A percentile compares a stretch with the other conserved stretches of the same genome.
phyloP scores from a whole-genome alignment of 345 rosid genomes.

The Pugionium cornutum region DNA sequence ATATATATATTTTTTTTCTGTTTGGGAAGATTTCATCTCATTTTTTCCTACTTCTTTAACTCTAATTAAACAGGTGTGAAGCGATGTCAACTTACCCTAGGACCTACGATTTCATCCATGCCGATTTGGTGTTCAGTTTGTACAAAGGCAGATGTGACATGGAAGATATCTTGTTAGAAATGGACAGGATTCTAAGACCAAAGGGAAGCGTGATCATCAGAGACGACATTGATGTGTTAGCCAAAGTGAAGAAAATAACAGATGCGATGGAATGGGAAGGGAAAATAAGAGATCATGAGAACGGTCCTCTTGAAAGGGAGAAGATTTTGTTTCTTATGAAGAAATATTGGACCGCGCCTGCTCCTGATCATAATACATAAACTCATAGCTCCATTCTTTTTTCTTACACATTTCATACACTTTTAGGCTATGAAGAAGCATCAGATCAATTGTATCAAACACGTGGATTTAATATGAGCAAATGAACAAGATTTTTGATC shows the following conservation, averaged over 20 bases:
- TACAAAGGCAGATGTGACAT: slow-evolving; percentile 69
- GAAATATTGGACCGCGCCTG: slow-evolving; percentile 65
- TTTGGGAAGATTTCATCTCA: neutral
- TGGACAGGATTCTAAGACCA: slow-evolving; percentile 88
- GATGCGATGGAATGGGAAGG: slow-evolving; percentile 84
- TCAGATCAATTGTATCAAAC: slow-evolving; percentile 10
- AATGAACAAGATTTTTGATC: slow-evolving; percentile 11
- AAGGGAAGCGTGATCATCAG: slow-evolving; percentile 76
- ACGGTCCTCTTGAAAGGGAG: slow-evolving; percentile 66
- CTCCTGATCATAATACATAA: slow-evolving; percentile 31
- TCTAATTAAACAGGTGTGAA: slow-evolving; percentile 43
- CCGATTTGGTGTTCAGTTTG: slow-evolving; percentile 65
- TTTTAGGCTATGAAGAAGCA: slow-evolving; percentile 19
- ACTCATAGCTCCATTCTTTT: slow-evolving; percentile 13
- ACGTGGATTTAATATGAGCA: neutral
- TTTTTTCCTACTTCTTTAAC: neutral
- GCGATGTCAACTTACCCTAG: slow-evolving; percentile 99
- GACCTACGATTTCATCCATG: slow-evolving; percentile 87
- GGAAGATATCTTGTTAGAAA: slow-evolving; percentile 75
- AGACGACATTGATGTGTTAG: slow-evolving; percentile 76
- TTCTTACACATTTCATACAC: slow-evolving; percentile 24
- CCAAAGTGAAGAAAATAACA: slow-evolving; percentile 58
- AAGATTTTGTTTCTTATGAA: slow-evolving; percentile 76
- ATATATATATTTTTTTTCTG: neutral
- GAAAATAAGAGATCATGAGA: slow-evolving; percentile 74